phyloP scores from a whole-genome alignment of 2,329 filamentous ascomycete genomes.

The Metarhizium brunneum region DNA sequence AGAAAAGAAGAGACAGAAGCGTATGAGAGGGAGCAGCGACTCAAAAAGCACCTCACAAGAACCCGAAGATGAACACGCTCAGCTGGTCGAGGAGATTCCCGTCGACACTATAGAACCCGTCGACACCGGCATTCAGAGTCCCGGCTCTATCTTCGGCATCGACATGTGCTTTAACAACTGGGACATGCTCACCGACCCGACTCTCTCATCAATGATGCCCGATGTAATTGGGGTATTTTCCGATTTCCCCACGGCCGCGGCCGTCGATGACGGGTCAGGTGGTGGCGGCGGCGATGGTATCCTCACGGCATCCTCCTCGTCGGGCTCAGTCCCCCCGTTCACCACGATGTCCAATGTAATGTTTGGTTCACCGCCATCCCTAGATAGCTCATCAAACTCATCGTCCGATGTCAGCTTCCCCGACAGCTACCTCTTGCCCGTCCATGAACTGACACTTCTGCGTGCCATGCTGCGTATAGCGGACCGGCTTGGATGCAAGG shows the following conservation, averaged over 20 bases:
- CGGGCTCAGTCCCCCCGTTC: background rate
- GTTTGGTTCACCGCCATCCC: constrained; percentile 13
- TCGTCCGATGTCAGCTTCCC: constrained; percentile 21
- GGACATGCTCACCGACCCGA: constrained; percentile 12
- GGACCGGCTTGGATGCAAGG: constrained; percentile 31
- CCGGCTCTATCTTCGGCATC: constrained; percentile 11
- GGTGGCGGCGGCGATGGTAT: background rate
- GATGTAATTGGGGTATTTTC: constrained; percentile 4
- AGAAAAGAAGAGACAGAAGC: constrained; percentile 22
- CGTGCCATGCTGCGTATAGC: constrained; percentile 38
- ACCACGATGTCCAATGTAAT: constrained; percentile 5
- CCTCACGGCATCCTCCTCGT: background rate
- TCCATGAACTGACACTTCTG: constrained; percentile 39
- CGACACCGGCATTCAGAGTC: background rate
- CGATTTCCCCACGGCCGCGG: constrained; percentile 7
- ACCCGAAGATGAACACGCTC: background rate
- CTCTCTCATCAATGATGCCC: constrained; percentile 12
- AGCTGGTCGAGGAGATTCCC: background rate
- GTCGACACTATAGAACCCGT: too few species aligned
- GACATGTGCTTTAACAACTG: constrained; percentile 15
- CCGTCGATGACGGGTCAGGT: background rate
- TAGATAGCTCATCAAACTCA: constrained; percentile 10
- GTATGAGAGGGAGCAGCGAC: constrained; percentile 12
- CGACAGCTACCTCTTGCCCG: constrained; percentile 39
- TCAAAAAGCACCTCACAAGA: background rate